Base-by-base conservation (phyloP, 257 asterid genomes). In the Rauvolfia tetraphylla region DNA sequence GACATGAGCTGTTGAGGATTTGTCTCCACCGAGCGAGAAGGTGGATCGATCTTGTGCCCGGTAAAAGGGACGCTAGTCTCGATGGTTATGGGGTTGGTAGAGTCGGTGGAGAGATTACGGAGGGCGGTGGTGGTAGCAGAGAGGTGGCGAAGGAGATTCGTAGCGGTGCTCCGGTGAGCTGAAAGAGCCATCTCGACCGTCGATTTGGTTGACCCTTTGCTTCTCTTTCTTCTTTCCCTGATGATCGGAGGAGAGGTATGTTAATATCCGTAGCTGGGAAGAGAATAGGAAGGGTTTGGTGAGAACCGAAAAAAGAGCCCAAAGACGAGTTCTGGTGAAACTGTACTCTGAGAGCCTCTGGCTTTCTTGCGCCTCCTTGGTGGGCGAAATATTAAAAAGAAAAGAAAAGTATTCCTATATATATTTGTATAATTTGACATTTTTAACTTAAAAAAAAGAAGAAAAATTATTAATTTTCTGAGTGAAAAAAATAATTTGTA, bases 51-150 rank as follows among this genome's bases (percentile, higher is more conserved):
- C 46, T 76, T 89, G 90, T 95, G 98, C 38, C 86, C 86, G 75
- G 93, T 91, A 89, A 95, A 95, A 11, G 98, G 98, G 73, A 95
- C 81, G 75, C 93, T 88, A 39, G 97, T 92, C 81, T 95, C 98
- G 34, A 95, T 79, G 56, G 91, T 89, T 75, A 94, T 85, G 23
- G 93, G 76, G 78, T 90, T 20, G 53, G 89, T 79, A 76, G 95
- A 85, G 71, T 89, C 86, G 81, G 92, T 58, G 39, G 92, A 75
- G 70, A 92, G 86, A 76, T 77, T 80, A 78, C 96, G 92, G 80
- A 79, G 38, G 58, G 51, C 14, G 10, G 71, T 23, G 12, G 76
- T 4, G 62, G 88, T 84, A 79, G 89, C 75, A 70, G 91, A 27
- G 34, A 86, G 38, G 27, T 87, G 88, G 38, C 79, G 88, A 12